These are phyloP conservation scores for Musa acuminata DNA, from an alignment of 176 grass and related monocot genomes.

Conservation along the genomic window DNA sequence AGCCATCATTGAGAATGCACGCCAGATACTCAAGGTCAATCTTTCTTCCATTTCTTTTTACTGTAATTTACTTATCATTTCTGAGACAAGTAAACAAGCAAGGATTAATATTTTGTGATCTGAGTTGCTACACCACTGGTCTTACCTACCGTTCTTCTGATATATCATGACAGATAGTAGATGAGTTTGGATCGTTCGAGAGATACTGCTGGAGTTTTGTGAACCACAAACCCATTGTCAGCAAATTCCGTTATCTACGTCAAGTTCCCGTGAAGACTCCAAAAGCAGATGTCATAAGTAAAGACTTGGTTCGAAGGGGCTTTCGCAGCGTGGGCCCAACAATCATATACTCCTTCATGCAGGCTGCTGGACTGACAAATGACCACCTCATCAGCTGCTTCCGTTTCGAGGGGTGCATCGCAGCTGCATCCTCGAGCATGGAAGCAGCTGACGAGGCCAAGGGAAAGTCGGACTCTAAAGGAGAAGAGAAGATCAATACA, in stretches of 20 bases:
- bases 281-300: conserved; percentile 88
- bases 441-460: conserved; percentile 9
- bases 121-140: background rate
- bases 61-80: background rate
- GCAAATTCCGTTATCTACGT: conserved; percentile 51
- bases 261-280: conserved; percentile 81
- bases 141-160: background rate
- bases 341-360: conserved; percentile 89
- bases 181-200: conserved; percentile 80
- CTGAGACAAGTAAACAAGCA: no score
- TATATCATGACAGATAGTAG: conserved; percentile 38
- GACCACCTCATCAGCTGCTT: conserved; percentile 83
- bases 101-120: no score
- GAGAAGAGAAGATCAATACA: background rate
- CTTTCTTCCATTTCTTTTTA: background rate
- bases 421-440: conserved; percentile 6
- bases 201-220: conserved; percentile 86
- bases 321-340: conserved; percentile 71
- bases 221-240: conserved; percentile 62
- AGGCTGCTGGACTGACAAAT: conserved; percentile 76
- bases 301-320: conserved; percentile 71
- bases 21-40: conserved; percentile 11
- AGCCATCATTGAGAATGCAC: conserved; percentile 17
- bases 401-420: conserved; percentile 55
- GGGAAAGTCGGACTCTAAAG: conserved; percentile 3